Conservation (phyloP, 441 rosid species). For the Corymbia calophylla region DNA sequence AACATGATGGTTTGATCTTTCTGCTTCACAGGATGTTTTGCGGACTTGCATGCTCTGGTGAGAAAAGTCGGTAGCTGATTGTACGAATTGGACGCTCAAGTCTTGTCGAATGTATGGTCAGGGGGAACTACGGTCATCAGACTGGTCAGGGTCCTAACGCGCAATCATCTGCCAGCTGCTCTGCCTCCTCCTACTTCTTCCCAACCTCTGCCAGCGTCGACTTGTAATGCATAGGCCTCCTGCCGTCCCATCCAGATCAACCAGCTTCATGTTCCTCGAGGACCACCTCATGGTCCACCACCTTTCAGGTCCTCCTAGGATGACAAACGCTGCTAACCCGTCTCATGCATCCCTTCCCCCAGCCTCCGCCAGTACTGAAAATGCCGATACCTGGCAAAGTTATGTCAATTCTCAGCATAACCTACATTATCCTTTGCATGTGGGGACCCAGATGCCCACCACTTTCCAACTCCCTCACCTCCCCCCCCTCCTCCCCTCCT, state of each 20-base stretch:
- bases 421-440: slow-evolving; percentile 12
- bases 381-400: slow-evolving; percentile 7
- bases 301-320: slow-evolving; percentile 19
- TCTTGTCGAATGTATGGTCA: slow-evolving; percentile 17
- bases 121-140: too few species aligned
- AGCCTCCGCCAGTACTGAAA: slow-evolving; percentile 13
- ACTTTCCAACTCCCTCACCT: slow-evolving; percentile 11
- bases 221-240: slow-evolving; percentile 18
- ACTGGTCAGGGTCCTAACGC: slow-evolving; percentile 24
- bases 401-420: slow-evolving; percentile 24
- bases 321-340: slow-evolving; percentile 18
- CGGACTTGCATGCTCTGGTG: background rate
- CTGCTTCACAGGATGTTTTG: background rate
- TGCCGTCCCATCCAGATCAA: slow-evolving; percentile 16
- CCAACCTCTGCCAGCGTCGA: slow-evolving; percentile 12
- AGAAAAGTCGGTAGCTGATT: background rate
- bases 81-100: background rate
- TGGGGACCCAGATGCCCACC: slow-evolving; percentile 14
- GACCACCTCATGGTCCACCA: background rate
- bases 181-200: slow-evolving; percentile 10
- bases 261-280: background rate
- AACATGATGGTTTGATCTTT: background rate
- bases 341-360: slow-evolving; percentile 11
- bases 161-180: slow-evolving; percentile 12
- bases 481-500: slow-evolving; percentile 9